These are phyloP conservation scores for Xerocomellus amylosporus DNA, from an alignment of 768 basidiomycete genomes.

Conservation along the genomic window DNA sequence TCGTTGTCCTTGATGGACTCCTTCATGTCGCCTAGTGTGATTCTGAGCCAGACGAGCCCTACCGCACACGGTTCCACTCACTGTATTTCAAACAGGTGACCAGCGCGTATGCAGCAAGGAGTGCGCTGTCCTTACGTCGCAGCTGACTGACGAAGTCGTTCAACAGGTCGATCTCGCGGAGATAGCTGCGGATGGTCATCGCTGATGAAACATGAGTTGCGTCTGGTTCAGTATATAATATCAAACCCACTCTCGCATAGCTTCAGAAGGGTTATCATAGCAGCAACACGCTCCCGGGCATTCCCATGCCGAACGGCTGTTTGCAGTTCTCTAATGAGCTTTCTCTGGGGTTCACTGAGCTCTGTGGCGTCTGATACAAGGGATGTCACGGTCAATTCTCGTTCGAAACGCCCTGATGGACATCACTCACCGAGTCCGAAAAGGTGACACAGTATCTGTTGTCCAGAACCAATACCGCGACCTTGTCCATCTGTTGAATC, in stretches of 20 bases:
- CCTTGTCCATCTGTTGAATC: neutral
- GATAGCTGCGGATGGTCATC: neutral
- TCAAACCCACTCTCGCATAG: constrained; percentile 18
- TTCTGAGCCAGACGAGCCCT: neutral
- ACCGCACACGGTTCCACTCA: neutral
- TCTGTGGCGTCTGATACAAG: constrained; percentile 1
- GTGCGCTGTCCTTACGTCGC: constrained; percentile 10
- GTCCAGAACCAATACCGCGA: neutral
- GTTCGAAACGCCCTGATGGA: neutral
- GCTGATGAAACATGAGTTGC: constrained; percentile 7
- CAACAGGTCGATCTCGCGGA: constrained; percentile 8
- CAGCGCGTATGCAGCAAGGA: constrained; percentile 24
- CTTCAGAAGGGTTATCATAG: constrained; percentile 24
- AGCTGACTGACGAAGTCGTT: constrained; percentile 16
- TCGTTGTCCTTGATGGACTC: constrained; percentile 7
- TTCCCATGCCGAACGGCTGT: neutral
- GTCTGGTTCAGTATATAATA: neutral
- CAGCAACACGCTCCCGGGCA: constrained; percentile 20
- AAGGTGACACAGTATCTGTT: constrained; percentile 4
- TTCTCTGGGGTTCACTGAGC: constrained; percentile 2
- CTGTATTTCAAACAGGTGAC: constrained; percentile 13
- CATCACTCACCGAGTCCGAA: constrained; percentile 18
- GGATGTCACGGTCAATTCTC: neutral
- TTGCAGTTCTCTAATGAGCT: constrained; percentile 13
- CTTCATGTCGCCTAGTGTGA: constrained; percentile 13